Base-by-base conservation (phyloP, 257 asterid species). In the Mentha longifolia region DNA sequence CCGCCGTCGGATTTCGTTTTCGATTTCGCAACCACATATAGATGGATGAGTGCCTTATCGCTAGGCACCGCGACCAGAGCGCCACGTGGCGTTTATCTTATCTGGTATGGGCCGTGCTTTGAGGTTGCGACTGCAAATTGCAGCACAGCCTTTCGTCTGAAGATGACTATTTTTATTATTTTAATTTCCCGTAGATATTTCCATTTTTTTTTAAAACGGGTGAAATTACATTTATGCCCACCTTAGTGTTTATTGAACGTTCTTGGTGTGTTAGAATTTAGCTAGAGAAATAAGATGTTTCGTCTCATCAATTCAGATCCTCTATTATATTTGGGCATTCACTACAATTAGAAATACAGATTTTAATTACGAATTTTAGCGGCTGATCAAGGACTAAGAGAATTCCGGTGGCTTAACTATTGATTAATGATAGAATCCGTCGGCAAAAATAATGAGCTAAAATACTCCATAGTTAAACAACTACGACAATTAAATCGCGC, bases 61-160 rank as follows among this genome's bases (percentile, higher is more conserved):
- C 13, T 19, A 7, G 22, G 39, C 68, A 14, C 41, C 55, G 10
- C 9, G 13, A 15, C 2, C 68, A 15, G 55, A 13, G 55, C 68
- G 71, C 45, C 71, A 65, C 71, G 71, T 65, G 71, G 71, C 46
- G 5, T 15, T 30, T 0, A 43, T 16, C 71, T 65, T 65, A 65
- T 46, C 28, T 7, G 59, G 0, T 20, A 65, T 47, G 70, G 60
- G 31, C 16, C 1, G 31, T 28, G 31, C 31, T 28, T 28, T 28
- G 43, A 39, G 43, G 43, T 39, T 39, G 43, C 3, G 17, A 33
- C 47, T 33, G 47, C 47, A 60, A 60, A 60, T 33, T 22, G 47
- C 66, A 60, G 25, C 47, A 33, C 66, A 60, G 66, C 66, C 47
- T 49, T 60, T 33, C 46, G 8, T 5, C 5, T 30, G n/a, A 58